Conservation (phyloP, 2,329 filamentous ascomycete genomes). For the Talaromyces sp. region DNA sequence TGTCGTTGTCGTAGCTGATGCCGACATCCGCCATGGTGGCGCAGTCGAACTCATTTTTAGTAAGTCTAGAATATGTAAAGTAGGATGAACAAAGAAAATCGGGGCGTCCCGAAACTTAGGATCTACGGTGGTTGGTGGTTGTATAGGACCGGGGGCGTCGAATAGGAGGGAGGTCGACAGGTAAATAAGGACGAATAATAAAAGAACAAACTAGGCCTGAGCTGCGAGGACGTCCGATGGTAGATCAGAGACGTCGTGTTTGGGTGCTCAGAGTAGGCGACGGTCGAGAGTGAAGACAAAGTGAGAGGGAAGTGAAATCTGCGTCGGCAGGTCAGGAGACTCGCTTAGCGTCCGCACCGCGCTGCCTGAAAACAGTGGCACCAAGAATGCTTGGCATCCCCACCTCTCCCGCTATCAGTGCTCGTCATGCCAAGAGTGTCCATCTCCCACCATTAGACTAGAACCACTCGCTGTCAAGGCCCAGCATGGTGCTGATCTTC, state of each 20-base stretch:
- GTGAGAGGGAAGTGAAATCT: background rate
- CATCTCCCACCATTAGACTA: background rate
- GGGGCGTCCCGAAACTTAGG: conserved; percentile 3
- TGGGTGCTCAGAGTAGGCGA: background rate
- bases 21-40: conserved; percentile 34
- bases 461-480: background rate
- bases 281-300: background rate
- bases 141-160: background rate
- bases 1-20: conserved; percentile 23
- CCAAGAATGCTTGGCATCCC: conserved; percentile 6
- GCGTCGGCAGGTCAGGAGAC: conserved; percentile 10
- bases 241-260: background rate
- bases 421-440: background rate
- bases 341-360: conserved; percentile 13
- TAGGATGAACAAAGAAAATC: conserved; percentile 11
- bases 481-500: conserved; percentile 14
- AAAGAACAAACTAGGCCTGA: background rate
- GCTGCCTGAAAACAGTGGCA: conserved; percentile 9
- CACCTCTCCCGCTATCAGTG: background rate
- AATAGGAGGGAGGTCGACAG: background rate
- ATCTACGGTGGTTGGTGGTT: conserved; percentile 10
- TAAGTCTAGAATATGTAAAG: conserved; percentile 8
- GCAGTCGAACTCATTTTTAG: conserved; percentile 33
- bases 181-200: background rate
- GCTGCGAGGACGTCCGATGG: background rate